phyloP scores from a whole-genome alignment of 2,329 filamentous ascomycete species.

The Fusarium euwallaceae region DNA sequence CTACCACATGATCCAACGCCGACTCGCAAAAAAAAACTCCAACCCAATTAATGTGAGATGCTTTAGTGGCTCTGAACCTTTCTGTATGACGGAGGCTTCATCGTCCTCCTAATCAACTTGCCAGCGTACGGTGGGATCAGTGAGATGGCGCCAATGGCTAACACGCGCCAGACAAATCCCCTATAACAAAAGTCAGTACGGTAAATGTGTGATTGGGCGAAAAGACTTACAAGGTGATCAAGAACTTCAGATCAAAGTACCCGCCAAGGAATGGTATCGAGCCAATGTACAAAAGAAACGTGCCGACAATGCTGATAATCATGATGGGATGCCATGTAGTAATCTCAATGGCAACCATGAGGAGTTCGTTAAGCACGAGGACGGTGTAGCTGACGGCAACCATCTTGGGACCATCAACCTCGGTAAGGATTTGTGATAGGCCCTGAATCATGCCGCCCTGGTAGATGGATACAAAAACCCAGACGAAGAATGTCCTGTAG shows the following conservation, averaged over 20 bases:
- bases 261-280: slow-evolving; percentile 86
- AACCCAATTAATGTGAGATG: slow-evolving; percentile 5
- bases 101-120: slow-evolving; percentile 85
- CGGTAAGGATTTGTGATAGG: slow-evolving; percentile 88
- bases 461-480: slow-evolving; percentile 95
- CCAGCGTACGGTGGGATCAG: slow-evolving; percentile 88
- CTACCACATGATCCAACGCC: slow-evolving; percentile 42
- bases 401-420: slow-evolving; percentile 80
- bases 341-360: slow-evolving; percentile 97
- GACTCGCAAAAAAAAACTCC: slow-evolving; percentile 21
- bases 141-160: slow-evolving; percentile 82
- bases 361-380: slow-evolving; percentile 91
- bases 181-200: slow-evolving; percentile 54
- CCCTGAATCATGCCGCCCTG: slow-evolving; percentile 96
- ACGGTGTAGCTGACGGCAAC: slow-evolving; percentile 93
- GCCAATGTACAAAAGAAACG: slow-evolving; percentile 82
- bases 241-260: slow-evolving; percentile 90
- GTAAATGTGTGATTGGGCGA: background rate
- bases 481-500: slow-evolving; percentile 95
- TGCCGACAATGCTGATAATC: slow-evolving; percentile 87
- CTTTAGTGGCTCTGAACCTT: slow-evolving; percentile 83
- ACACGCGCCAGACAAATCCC: slow-evolving; percentile 90
- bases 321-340: slow-evolving; percentile 97
- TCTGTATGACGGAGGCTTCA: slow-evolving; percentile 93
- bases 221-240: slow-evolving; percentile 74